A percentile compares a stretch with the other conserved stretches of the same genome.
Evolutionary conservation across 148 eudicot genomes (phyloP).

Genomic region (Camellia lanceoleosa): DNA sequence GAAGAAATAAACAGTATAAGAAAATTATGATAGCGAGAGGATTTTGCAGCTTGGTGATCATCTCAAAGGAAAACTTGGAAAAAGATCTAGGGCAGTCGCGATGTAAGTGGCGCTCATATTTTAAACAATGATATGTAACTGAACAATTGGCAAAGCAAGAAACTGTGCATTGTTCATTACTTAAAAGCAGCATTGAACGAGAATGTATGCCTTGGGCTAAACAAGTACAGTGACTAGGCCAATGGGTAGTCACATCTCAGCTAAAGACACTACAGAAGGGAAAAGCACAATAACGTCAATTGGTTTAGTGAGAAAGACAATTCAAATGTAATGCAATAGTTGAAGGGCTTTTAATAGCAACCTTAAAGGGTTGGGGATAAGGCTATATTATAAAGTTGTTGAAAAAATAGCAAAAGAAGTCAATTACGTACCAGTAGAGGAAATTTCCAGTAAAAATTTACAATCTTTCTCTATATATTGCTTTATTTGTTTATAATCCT

Average conservation of each 20-base stretch:
- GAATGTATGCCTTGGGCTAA: not conserved
- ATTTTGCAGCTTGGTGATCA: not conserved
- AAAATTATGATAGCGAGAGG: not conserved
- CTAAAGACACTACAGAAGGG: not conserved
- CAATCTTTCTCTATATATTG: conserved; percentile 63
- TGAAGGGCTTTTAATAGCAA: too few relatives aligned
- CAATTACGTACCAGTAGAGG: conserved; percentile 57
- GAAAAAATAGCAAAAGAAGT: too few relatives aligned
- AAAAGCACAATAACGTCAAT: not conserved
- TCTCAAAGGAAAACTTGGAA: not conserved
- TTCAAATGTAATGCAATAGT: not conserved
- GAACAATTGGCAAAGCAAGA: not conserved
- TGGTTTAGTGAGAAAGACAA: not conserved
- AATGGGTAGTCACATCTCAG: not conserved
- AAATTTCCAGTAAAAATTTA: conserved; percentile 80
- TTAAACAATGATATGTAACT: not conserved
- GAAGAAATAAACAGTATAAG: too few relatives aligned
- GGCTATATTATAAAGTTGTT: too few relatives aligned
- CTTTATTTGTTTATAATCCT: conserved; percentile 66
- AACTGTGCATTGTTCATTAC: too few relatives aligned
- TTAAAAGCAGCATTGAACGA: not conserved
- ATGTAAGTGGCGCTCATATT: not conserved
- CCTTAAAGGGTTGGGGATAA: too few relatives aligned
- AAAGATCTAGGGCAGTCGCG: conserved; percentile 5
- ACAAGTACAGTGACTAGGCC: not conserved